These are phyloP conservation scores for Taphrina wiesneri DNA, from an alignment of 1,139 yeast species.

Conservation along the genomic window DNA sequence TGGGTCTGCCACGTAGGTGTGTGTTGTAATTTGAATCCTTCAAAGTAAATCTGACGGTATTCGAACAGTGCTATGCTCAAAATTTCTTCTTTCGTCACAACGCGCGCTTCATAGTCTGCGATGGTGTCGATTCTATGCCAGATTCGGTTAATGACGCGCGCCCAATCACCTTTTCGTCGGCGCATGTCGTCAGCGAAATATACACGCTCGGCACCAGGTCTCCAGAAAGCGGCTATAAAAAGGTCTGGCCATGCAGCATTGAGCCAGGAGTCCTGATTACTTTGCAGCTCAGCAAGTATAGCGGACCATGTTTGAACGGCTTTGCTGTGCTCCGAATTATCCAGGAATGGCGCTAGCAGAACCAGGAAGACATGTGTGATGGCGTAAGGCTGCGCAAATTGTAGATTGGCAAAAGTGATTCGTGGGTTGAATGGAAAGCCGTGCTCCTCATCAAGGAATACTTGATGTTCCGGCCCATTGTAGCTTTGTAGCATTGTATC, in stretches of 20 bases:
- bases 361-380: conserved; percentile 6
- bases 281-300: not conserved
- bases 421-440: not conserved
- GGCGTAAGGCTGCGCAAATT: not conserved
- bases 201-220: conserved; percentile 16
- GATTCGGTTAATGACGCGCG: not conserved
- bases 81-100: not conserved
- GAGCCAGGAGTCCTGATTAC: not conserved
- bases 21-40: conserved; percentile 4
- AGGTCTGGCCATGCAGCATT: conserved; percentile 13
- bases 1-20: not conserved
- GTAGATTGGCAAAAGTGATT: conserved; percentile 14
- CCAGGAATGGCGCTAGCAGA: conserved; percentile 12
- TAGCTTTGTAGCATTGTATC: not conserved
- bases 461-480: not conserved
- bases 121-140: conserved; percentile 1
- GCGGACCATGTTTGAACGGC: not conserved
- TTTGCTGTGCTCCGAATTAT: not conserved
- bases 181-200: not conserved
- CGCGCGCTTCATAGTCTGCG: not conserved
- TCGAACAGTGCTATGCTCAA: not conserved
- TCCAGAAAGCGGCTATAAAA: conserved; percentile 12
- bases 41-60: not conserved
- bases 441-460: not conserved
- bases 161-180: not conserved